Evolutionary conservation across 164 flowering plant genomes (phyloP), one percentile per base, ranked within the genome.

Genomic region (Vitis cinerea): DNA sequence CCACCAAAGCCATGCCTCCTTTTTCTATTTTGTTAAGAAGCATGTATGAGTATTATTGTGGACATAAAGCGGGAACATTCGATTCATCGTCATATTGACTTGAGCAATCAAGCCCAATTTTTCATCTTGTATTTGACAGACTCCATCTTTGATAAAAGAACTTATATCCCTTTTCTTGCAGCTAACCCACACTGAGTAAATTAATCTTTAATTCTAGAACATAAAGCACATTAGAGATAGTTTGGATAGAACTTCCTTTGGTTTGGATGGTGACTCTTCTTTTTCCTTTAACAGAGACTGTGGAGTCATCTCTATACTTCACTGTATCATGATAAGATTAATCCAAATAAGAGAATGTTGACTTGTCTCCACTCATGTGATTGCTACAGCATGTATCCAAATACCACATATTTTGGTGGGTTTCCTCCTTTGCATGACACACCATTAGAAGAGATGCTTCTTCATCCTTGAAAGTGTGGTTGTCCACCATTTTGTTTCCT

Each of bases 261-360:
- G 69, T 65, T 50, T 64, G 63, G 50, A 71, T 64, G 2, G 12
- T 19, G 19, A 65, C 50, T 49, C n/a, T 14, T 63, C 51, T 54
- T 56, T 70, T 65, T 63, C 67, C 67, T 71, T 67, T 71, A 19
- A 61, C 60, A 5, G 51, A 23, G 15, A 67, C 55, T 23, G 31
- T 70, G 17, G 74, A 64, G n/a, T 74, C 37, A 17, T 74, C 66
- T 2, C 77, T 62, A 70, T 70, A 53, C 65, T 70, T 70, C 13
- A 75, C 49, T 49, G 1, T 53, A 16, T 37, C 50, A 9, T 27
- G 63, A 50, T 59, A 70, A 13, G 74, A 15, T 31, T 65, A 74
- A 63, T 72, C 72, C 31, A 76, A 17, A 15, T 56, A 23, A 8
- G 53, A 50, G 53, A 76, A 71, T 13, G 17, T 37, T 8, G 48